Conservation (phyloP, 73 alveolate species). For the Paramecium sexaurelia region DNA sequence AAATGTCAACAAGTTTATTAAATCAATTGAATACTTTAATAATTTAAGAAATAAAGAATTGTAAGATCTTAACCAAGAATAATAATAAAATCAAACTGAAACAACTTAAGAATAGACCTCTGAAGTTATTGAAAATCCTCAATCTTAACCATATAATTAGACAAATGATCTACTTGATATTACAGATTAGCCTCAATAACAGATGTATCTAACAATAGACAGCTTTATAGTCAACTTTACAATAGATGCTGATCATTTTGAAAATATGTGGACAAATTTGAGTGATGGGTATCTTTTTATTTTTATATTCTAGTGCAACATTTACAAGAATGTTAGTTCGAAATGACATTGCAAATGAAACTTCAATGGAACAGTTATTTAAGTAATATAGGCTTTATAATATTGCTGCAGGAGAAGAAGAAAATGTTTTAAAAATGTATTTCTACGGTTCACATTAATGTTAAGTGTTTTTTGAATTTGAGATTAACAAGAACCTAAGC, state of each 20-base stretch:
- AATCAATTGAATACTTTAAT: slow-evolving; percentile 46
- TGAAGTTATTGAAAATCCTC: background rate
- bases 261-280: slow-evolving; percentile 59
- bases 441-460: slow-evolving; percentile 32
- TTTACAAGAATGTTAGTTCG: slow-evolving; percentile 48
- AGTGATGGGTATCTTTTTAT: slow-evolving; percentile 54
- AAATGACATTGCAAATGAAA: slow-evolving; percentile 56
- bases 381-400: slow-evolving; percentile 56
- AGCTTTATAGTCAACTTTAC: slow-evolving; percentile 20
- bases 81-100: background rate
- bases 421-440: slow-evolving; percentile 58
- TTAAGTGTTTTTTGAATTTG: slow-evolving; percentile 39
- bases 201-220: background rate
- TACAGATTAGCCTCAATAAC: background rate
- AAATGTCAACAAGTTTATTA: slow-evolving; percentile 53
- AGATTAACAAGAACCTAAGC: slow-evolving; percentile 21
- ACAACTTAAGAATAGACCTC: background rate
- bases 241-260: slow-evolving; percentile 56
- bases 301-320: slow-evolving; percentile 45
- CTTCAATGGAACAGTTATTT: slow-evolving; percentile 41
- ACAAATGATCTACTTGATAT: slow-evolving; percentile 7
- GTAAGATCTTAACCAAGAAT: slow-evolving; percentile 10
- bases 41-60: slow-evolving; percentile 57
- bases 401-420: slow-evolving; percentile 70
- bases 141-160: background rate